Evolutionary conservation across 1,284 basidiomycete species (phyloP), one percentile per base, ranked within the genome.

Genomic region (Stygiomarasmius scandens): DNA sequence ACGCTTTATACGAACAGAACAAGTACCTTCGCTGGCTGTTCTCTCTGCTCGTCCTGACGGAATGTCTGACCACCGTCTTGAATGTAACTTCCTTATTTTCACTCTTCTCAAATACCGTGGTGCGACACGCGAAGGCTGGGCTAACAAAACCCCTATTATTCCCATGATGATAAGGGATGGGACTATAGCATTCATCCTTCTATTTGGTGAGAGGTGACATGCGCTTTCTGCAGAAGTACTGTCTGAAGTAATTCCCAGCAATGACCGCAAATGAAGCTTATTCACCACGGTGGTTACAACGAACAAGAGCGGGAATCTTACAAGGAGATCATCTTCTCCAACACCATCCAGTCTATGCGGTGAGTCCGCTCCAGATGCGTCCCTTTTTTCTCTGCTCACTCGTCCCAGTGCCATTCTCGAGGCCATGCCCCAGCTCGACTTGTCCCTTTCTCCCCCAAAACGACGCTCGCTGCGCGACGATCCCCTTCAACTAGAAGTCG

Each of bases 251-350:
- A 12, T 27, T 25, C 19, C n/a, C 29, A 49, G 48, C 48, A 29
- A 49, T 27, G 48, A 29, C 48, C 6, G 77, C 95, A 96, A 75
- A 96, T 96, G 95, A 94, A 96, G 71, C 86, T 96, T 71, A 96
- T 97, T 59, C 92, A 96, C 72, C 90, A 92, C 60, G 91, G 90
- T 58, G 88, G 95, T 1, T 98, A 98, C 81, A 93, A 92, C 62
- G 86, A 90, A 58, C 86, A 89, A 65, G 96, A 99, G 76, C 83
- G 96, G 51, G 93, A 96, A 63, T 93, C 91, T 43, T 98, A 97
- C 85, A 95, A 95, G 74, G 96, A 98, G 76, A 98, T 98, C 69
- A 96, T 98, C 69, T 98, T 87, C 70, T 94, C 93, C 55, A 98
- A 98, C 74, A 97, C 95, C 9, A 86, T 98, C 60, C 96, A 98